Evolutionary conservation across 129 eudicot species (phyloP).

Genomic region (Flaveria bidentis): DNA sequence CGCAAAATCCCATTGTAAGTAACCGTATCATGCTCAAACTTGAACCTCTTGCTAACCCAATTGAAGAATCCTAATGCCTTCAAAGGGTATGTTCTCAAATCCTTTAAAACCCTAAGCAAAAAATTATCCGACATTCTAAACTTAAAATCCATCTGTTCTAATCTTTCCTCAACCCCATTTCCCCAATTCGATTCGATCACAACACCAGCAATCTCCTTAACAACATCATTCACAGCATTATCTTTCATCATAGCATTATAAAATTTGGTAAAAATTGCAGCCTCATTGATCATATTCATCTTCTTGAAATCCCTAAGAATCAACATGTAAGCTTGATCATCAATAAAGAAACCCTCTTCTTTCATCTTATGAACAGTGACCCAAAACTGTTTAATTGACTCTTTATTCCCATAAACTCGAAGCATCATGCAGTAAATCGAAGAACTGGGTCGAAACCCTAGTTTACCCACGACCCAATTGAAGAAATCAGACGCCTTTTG

Average conservation of each 20-base stretch:
- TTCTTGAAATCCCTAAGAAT: slow-evolving; percentile 40
- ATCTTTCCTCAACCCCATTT: slow-evolving; percentile 53
- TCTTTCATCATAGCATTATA: slow-evolving; percentile 51
- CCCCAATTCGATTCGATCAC: slow-evolving; percentile 53
- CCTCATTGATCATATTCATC: slow-evolving; percentile 52
- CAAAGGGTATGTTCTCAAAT: slow-evolving; percentile 44
- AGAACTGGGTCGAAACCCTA: slow-evolving; percentile 72
- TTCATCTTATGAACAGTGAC: slow-evolving; percentile 60
- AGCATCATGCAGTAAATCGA: slow-evolving; percentile 63
- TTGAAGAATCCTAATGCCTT: slow-evolving; percentile 63
- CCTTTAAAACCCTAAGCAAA: slow-evolving; percentile 63
- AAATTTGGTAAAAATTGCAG: slow-evolving; percentile 45
- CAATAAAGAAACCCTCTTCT: slow-evolving; percentile 67
- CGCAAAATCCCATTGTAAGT: slow-evolving; percentile 75
- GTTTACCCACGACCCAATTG: slow-evolving; percentile 50
- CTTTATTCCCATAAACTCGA: slow-evolving; percentile 55
- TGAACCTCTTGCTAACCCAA: slow-evolving; percentile 52
- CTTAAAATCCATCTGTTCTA: slow-evolving; percentile 41
- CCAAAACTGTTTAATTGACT: slow-evolving; percentile 71
- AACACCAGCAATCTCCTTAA: slow-evolving; percentile 51
- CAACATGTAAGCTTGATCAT: slow-evolving; percentile 51
- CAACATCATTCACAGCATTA: slow-evolving; percentile 47
- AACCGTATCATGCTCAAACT: slow-evolving; percentile 47
- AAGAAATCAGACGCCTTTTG: slow-evolving; percentile 67
- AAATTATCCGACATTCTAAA: slow-evolving; percentile 54